These are phyloP conservation scores for Cairneyella variabilis DNA, from an alignment of 495 filamentous ascomycete species.

Conservation along the genomic window DNA sequence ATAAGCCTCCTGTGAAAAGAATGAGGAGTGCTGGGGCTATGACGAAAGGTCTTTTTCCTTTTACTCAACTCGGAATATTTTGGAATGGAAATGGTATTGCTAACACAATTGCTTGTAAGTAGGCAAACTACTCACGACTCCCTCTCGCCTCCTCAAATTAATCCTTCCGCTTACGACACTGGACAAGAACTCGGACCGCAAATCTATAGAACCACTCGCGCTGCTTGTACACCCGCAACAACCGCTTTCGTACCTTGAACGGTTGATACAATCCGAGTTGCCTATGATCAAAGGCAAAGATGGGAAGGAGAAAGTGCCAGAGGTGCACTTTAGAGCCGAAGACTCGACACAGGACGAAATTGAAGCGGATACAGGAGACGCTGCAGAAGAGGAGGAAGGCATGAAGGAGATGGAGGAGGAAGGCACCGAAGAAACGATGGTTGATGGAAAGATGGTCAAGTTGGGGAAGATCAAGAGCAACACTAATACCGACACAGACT, in stretches of 20 bases:
- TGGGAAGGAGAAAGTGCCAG: slow-evolving; percentile 62
- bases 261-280: slow-evolving; percentile 84
- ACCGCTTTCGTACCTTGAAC: slow-evolving; percentile 87
- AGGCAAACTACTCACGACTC: slow-evolving; percentile 90
- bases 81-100: no score
- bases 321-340: slow-evolving; percentile 75
- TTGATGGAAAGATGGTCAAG: slow-evolving; percentile 45
- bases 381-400: slow-evolving; percentile 31
- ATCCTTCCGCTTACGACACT: slow-evolving; percentile 72
- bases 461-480: slow-evolving; percentile 40
- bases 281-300: slow-evolving; percentile 60
- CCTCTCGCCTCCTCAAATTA: slow-evolving; percentile 83
- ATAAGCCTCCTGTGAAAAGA: slow-evolving; percentile 50
- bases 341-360: slow-evolving; percentile 60
- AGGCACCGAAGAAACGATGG: slow-evolving; percentile 37
- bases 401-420: slow-evolving; percentile 22
- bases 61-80: no score
- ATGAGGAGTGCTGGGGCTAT: slow-evolving; percentile 26
- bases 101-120: slow-evolving; percentile 52
- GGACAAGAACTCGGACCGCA: slow-evolving; percentile 44
- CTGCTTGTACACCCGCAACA: slow-evolving; percentile 90
- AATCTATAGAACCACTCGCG: slow-evolving; percentile 75
- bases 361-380: slow-evolving; percentile 29
- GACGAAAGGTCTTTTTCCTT: slow-evolving; percentile 25
- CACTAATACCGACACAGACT: slow-evolving; percentile 10